Conservation (phyloP, 306 rosid species). For the Ziziphus jujuba region DNA sequence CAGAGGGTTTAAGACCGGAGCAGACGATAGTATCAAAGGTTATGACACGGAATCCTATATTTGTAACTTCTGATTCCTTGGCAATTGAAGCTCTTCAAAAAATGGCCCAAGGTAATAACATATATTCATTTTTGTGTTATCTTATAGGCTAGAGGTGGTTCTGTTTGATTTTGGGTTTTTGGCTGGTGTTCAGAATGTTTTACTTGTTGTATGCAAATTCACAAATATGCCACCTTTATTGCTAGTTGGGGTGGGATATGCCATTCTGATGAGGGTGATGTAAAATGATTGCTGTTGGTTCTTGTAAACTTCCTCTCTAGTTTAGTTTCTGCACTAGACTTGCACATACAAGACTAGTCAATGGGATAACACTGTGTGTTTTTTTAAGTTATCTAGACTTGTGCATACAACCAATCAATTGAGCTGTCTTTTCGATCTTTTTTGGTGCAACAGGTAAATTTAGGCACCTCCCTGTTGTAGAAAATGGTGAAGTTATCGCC, state of each 20-base stretch:
- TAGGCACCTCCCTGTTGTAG: conserved; percentile 97
- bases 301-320: no score
- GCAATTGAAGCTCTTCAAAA: conserved; percentile 92
- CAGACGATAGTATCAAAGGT: conserved; percentile 77
- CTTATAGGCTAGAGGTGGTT: not conserved
- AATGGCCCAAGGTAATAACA: conserved; percentile 76
- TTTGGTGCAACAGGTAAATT: conserved; percentile 67
- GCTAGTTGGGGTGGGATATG: no score
- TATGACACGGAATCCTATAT: conserved; percentile 86
- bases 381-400: no score
- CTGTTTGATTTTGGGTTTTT: not conserved
- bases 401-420: no score
- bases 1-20: conserved; percentile 88
- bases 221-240: no score
- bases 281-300: no score
- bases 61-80: conserved; percentile 72
- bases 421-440: not conserved
- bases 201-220: no score
- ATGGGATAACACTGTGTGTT: no score
- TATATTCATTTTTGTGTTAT: not conserved
- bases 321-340: no score
- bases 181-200: no score
- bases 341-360: no score
- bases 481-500: conserved; percentile 94
- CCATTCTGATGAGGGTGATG: no score